Base-by-base conservation (phyloP, 2,329 filamentous ascomycete species). In the Penicillium griseofulvum region DNA sequence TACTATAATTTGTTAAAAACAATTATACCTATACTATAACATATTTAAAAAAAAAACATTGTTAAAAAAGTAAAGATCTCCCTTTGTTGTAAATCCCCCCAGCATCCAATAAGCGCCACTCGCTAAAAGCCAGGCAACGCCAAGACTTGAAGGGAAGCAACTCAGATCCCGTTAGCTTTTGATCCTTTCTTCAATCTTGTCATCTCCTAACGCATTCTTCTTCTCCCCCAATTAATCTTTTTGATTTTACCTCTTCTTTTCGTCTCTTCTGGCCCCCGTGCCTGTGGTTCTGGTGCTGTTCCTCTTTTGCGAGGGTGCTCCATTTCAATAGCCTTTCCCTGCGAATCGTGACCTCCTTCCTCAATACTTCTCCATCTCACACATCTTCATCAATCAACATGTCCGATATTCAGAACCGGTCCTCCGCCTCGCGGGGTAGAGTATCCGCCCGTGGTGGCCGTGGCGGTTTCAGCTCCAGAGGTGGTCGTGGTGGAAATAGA, bases 381-480 rank as follows among this genome's bases (percentile, higher is more conserved):
- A 65, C 58, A 60, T 59, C 63, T 70, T 72, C 56, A 62, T 74
- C 70, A 57, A 56, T 78, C 76, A 74, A 74, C 80, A 97, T 97
- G 94, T 96, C 94, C 84, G 93, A 97, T 85, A 85, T 90, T 80
- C 88, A 91, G 83, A 84, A 88, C 79, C 86, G 92, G 83, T 84
- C 89, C 74, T 83, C 87, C 76, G 86, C 90, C 79, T 86, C 81
- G 65, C 90, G 93, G 80, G 92, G 93, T 79, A 89, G 94, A 85
- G 91, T 90, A 80, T 88, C 91, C 75, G 84, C 87, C 77, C 88
- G 93, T 76, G 92, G 92, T 74, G 91, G 91, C 72, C 84, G 89
- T 79, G 87, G 87, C 75, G 88, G 87, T 66, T 88, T 87, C 76
- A 84, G 83, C 70, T 82, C 78, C 67, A 82, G 88, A 80, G 85